Evolutionary conservation across 148 eudicot species (phyloP).

Genomic region (Arbutus unedo): DNA sequence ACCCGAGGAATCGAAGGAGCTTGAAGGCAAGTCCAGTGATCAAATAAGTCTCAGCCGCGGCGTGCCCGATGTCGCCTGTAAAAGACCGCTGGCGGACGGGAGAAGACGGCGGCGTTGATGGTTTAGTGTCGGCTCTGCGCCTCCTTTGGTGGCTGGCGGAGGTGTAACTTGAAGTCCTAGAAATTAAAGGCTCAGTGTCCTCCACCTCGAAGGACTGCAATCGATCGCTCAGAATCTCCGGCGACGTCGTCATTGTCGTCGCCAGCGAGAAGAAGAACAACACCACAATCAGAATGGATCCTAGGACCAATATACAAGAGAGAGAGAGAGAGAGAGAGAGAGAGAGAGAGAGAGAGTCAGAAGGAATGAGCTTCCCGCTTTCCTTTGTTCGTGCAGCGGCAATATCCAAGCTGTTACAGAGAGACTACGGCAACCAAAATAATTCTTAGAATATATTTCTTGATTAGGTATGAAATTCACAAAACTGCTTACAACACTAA

Average conservation of each 20-base stretch:
- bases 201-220: not conserved
- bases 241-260: slow-evolving; percentile 20
- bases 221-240: slow-evolving; percentile 5
- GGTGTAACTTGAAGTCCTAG: slow-evolving; percentile 10
- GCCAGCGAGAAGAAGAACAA: not conserved
- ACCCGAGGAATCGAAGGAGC: slow-evolving; percentile 85
- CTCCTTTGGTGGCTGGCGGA: slow-evolving; percentile 15
- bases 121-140: slow-evolving; percentile 12
- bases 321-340: not conserved
- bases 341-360: not conserved
- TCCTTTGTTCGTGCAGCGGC: not conserved
- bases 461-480: no score
- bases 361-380: not conserved
- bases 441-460: no score
- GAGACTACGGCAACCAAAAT: no score
- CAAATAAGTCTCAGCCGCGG: slow-evolving; percentile 85
- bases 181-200: slow-evolving; percentile 9
- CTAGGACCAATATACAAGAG: no score
- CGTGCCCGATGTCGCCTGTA: slow-evolving; percentile 61
- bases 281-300: not conserved
- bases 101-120: not conserved
- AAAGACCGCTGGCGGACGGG: slow-evolving; percentile 44
- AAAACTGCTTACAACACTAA: no score
- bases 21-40: slow-evolving; percentile 66
- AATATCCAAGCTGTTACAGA: no score